These are phyloP conservation scores for Xylaria sp. DNA, from an alignment of 2,329 filamentous ascomycete genomes.

Conservation along the genomic window DNA sequence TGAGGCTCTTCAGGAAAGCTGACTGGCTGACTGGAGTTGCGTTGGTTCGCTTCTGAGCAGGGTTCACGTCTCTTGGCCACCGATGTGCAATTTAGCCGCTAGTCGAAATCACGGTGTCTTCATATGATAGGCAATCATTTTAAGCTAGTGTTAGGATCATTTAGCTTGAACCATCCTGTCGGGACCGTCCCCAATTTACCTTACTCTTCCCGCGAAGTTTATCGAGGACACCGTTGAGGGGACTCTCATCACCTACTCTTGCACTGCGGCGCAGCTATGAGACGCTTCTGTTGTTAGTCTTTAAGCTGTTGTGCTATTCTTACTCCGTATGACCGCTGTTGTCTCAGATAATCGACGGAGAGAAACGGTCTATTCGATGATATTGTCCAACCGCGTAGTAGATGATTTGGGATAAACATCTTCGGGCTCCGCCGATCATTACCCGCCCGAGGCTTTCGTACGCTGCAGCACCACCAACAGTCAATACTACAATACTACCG, in stretches of 20 bases:
- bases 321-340: background rate
- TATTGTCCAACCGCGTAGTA: conserved; percentile 11
- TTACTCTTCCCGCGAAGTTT: background rate
- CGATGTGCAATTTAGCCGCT: conserved; percentile 28
- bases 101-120: background rate
- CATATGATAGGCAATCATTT: conserved; percentile 23
- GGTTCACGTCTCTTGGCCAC: conserved; percentile 15
- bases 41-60: conserved; percentile 7
- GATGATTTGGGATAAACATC: conserved; percentile 3
- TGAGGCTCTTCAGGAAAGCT: background rate
- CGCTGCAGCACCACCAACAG: conserved; percentile 23
- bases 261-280: background rate
- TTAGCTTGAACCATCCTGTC: conserved; percentile 25
- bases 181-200: conserved; percentile 23
- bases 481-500: conserved; percentile 15
- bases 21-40: background rate
- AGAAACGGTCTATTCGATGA: conserved; percentile 9
- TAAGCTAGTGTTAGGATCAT: conserved; percentile 13
- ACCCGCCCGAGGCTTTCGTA: conserved; percentile 8
- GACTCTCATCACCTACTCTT: background rate
- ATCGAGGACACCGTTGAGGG: background rate
- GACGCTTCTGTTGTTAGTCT: background rate
- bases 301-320: background rate
- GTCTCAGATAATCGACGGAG: background rate
- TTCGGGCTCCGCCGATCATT: conserved; percentile 17